Evolutionary conservation across 108 stramenopile genomes (phyloP).

Genomic region (Pseudonitzschia multiseries): DNA sequence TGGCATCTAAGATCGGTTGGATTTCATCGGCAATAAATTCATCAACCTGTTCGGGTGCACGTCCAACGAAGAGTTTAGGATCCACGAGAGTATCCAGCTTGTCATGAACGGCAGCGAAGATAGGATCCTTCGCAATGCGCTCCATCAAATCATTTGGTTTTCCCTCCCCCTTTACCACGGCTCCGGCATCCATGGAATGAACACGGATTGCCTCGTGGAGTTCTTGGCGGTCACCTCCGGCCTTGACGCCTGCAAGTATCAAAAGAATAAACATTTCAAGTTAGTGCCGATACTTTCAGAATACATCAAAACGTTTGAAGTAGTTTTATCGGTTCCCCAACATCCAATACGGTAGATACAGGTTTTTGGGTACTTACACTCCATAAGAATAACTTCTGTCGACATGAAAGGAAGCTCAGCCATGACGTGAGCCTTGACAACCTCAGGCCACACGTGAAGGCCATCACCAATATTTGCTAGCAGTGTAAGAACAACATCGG

Average conservation of each 20-base stretch:
- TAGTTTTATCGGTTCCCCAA: no score
- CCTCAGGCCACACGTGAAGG: constrained; percentile 97
- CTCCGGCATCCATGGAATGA: constrained; percentile 98
- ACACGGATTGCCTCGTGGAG: constrained; percentile 97
- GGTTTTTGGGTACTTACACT: constrained; percentile 66
- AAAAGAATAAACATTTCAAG: neutral
- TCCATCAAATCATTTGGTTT: constrained; percentile 97
- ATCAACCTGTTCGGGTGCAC: constrained; percentile 93
- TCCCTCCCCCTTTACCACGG: constrained; percentile 96
- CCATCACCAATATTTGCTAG: constrained; percentile 94
- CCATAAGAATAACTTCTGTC: constrained; percentile 99
- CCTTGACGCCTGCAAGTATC: constrained; percentile 81
- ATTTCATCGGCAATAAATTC: constrained; percentile 93
- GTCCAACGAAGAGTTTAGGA: constrained; percentile 92
- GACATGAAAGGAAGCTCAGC: constrained; percentile 99
- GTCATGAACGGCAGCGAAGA: constrained; percentile 88
- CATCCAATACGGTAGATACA: neutral
- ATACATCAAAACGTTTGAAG: no score
- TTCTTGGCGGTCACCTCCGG: constrained; percentile 97
- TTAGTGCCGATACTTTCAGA: neutral
- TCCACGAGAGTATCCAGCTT: constrained; percentile 90
- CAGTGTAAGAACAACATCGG: constrained; percentile 93
- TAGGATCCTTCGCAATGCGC: constrained; percentile 87
- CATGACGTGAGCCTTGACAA: constrained; percentile 91
- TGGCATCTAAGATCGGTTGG: constrained; percentile 81